Evolutionary conservation across 768 basidiomycete species (phyloP).

Genomic region (Mycena vulgaris): DNA sequence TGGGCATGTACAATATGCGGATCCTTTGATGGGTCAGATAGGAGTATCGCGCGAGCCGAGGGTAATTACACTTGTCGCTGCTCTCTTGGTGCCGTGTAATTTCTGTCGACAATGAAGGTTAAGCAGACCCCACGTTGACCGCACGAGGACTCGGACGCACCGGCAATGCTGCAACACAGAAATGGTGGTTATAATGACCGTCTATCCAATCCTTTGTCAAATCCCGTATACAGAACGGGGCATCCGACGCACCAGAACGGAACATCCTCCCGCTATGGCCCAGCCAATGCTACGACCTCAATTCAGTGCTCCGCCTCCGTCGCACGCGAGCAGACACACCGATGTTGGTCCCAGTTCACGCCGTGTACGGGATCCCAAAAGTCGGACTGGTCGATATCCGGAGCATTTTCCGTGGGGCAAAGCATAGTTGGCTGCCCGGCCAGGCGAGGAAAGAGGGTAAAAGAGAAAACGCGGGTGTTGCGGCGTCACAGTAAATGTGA

Average conservation of each 20-base stretch:
- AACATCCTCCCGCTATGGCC: constrained; percentile 77
- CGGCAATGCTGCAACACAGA: constrained; percentile 25
- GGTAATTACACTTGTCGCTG: constrained; percentile 84
- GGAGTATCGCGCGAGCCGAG: neutral
- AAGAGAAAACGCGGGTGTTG: too few relatives aligned
- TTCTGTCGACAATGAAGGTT: constrained; percentile 54
- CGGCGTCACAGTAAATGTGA: too few relatives aligned
- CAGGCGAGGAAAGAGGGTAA: too few relatives aligned
- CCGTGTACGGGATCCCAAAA: constrained; percentile 71
- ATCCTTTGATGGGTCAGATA: constrained; percentile 58
- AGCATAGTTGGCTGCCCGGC: neutral
- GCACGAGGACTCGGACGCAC: constrained; percentile 15
- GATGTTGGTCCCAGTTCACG: constrained; percentile 65
- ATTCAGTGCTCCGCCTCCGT: neutral
- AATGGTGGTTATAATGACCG: constrained; percentile 28
- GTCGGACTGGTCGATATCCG: constrained; percentile 67
- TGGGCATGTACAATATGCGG: constrained; percentile 88
- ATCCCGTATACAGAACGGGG: neutral
- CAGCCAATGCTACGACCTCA: constrained; percentile 76
- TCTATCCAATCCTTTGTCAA: constrained; percentile 5
- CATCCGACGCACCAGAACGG: constrained; percentile 60
- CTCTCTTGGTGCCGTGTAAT: constrained; percentile 78
- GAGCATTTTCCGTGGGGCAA: constrained; percentile 68
- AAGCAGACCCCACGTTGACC: neutral
- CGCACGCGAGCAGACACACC: constrained; percentile 19